Percentiles rank a stretch among this genome's conserved stretches.
phyloP scores from a whole-genome alignment of 306 rosid genomes.

The Dryas drummondii region DNA sequence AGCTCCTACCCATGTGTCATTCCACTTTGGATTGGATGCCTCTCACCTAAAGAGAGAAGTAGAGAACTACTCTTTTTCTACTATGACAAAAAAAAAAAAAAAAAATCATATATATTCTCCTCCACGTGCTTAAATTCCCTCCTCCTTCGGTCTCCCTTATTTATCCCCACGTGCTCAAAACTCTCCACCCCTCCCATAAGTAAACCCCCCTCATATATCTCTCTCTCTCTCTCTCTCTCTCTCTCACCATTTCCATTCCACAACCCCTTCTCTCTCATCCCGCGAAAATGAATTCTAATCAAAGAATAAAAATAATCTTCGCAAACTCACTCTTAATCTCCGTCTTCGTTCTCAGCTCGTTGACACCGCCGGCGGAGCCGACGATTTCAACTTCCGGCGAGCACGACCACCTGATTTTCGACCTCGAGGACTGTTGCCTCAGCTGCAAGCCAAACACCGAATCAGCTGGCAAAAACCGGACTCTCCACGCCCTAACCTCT shows the following conservation, averaged over 20 bases:
- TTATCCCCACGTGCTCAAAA: constrained; percentile 25
- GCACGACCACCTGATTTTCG: constrained; percentile 29
- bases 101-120: neutral
- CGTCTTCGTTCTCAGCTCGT: neutral
- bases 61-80: neutral
- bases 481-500: constrained; percentile 2
- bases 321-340: neutral
- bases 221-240: neutral
- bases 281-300: constrained; percentile 34
- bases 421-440: constrained; percentile 21
- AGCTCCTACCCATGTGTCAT: neutral
- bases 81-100: too few species aligned
- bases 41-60: neutral
- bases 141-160: neutral
- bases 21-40: neutral
- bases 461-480: constrained; percentile 34
- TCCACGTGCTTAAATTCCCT: constrained; percentile 38
- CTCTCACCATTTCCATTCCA: neutral
- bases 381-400: constrained; percentile 7
- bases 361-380: constrained; percentile 2
- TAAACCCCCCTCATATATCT: neutral
- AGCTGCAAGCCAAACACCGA: constrained; percentile 17
- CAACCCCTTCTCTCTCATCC: neutral
- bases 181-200: neutral
- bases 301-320: neutral